Percentiles rank a stretch among this genome's conserved stretches.
These are phyloP conservation scores for Cutaneotrichosporon dermatis DNA, from an alignment of 1,284 basidiomycete species.

Conservation along the genomic window DNA sequence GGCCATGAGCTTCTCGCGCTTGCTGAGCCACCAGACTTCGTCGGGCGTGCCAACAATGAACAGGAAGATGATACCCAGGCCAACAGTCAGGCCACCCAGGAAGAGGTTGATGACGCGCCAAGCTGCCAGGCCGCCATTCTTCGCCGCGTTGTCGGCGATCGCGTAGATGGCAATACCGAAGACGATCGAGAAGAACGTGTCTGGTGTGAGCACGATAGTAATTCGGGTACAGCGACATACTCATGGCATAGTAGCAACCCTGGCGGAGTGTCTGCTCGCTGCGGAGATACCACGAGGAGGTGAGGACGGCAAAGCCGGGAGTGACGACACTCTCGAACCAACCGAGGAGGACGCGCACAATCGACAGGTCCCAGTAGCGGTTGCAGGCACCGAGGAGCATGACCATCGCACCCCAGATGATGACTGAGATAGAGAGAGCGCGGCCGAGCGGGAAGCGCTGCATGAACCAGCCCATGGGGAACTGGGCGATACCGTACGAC, in stretches of 20 bases:
- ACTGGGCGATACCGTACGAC: constrained; percentile 10
- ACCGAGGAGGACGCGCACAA: constrained; percentile 28
- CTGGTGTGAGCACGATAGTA: constrained; percentile 5
- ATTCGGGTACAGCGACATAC: constrained; percentile 1
- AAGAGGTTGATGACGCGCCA: constrained; percentile 38
- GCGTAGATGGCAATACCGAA: constrained; percentile 24
- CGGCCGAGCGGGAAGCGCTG: constrained; percentile 29
- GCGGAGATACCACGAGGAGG: constrained; percentile 33
- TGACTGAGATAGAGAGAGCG: constrained; percentile 16
- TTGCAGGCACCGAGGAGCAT: constrained; percentile 26
- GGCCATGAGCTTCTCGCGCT: constrained; percentile 29
- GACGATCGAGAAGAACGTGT: constrained; percentile 14
- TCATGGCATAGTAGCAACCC: constrained; percentile 30
- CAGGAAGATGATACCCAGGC: constrained; percentile 9
- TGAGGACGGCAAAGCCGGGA: constrained; percentile 31
- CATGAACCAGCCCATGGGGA: constrained; percentile 27
- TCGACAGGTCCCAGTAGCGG: constrained; percentile 26
- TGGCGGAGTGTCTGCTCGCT: constrained; percentile 25
- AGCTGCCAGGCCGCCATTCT: constrained; percentile 18
- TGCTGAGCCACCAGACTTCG: constrained; percentile 31
- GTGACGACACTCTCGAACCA: constrained; percentile 32
- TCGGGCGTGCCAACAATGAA: constrained; percentile 26
- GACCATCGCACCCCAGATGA: constrained; percentile 27
- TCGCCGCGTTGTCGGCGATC: constrained; percentile 24
- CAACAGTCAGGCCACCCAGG: constrained; percentile 29